Evolutionary conservation across 169 alveolate species (phyloP).

Genomic region (Plasmodium inui): DNA sequence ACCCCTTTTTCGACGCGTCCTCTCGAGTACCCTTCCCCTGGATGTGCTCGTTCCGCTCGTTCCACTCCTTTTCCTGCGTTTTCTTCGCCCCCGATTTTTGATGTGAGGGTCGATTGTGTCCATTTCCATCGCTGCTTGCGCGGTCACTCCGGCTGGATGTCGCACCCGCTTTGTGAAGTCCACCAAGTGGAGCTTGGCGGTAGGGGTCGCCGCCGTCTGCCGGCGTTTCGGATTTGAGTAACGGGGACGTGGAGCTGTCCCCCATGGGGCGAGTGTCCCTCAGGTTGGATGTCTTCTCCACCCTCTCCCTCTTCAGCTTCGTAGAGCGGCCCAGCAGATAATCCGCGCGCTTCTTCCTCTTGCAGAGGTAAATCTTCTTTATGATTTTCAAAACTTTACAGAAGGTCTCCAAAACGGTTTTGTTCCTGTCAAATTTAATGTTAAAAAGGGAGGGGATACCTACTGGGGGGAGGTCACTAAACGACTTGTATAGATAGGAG

Average conservation of each 20-base stretch:
- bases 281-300: not conserved
- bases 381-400: constrained; percentile 66
- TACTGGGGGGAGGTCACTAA: constrained; percentile 79
- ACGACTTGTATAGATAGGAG: constrained; percentile 76
- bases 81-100: not conserved
- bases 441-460: constrained; percentile 78
- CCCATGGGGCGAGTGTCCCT: not conserved
- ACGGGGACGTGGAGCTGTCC: not conserved
- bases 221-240: not conserved
- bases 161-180: not conserved
- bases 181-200: not conserved
- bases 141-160: not conserved
- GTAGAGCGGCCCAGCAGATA: not conserved
- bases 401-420: constrained; percentile 74
- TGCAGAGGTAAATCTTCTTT: constrained; percentile 44
- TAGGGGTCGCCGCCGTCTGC: not conserved
- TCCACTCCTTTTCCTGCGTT: not conserved
- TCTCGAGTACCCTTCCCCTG: not conserved
- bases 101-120: not conserved
- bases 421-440: constrained; percentile 76
- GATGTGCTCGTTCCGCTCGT: not conserved
- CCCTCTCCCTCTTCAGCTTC: not conserved
- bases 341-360: constrained; percentile 5
- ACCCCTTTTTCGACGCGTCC: not conserved
- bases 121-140: not conserved